phyloP scores from a whole-genome alignment of 176 grass and related monocot genomes.

The Themeda triandra region DNA sequence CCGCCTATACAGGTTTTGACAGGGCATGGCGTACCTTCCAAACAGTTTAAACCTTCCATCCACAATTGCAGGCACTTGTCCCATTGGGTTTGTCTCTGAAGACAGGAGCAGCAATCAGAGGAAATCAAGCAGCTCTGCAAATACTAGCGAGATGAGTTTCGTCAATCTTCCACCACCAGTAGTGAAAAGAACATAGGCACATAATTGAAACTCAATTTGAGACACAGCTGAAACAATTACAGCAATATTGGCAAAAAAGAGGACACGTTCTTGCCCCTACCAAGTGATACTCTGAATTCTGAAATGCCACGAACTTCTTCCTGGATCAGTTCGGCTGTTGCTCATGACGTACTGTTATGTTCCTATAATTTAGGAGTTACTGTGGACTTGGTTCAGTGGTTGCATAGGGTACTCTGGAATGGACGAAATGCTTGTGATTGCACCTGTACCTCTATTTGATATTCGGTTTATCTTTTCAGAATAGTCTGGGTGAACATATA shows the following conservation, averaged over 20 bases:
- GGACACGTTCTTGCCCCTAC: conserved; percentile 17
- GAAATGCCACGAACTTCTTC: too few relatives aligned
- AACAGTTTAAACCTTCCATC: conserved; percentile 88
- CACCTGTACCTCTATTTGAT: neutral
- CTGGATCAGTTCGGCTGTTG: too few relatives aligned
- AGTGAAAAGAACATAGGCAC: neutral
- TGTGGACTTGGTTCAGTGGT: too few relatives aligned
- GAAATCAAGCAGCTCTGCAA: neutral
- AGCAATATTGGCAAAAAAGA: neutral
- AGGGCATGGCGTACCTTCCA: conserved; percentile 59
- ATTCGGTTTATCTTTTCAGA: neutral
- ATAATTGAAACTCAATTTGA: neutral
- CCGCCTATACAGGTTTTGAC: neutral
- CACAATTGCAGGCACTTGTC: conserved; percentile 64
- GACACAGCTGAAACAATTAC: neutral
- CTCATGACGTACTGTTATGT: too few relatives aligned
- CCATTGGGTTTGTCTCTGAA: conserved; percentile 84
- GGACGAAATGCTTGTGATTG: neutral
- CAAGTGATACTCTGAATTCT: neutral
- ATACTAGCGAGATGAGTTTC: too few relatives aligned
- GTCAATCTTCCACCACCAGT: neutral
- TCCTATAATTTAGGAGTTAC: too few relatives aligned
- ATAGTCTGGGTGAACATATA: neutral
- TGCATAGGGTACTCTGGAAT: too few relatives aligned
- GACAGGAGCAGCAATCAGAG: neutral